phyloP scores from a whole-genome alignment of 768 basidiomycete species.

The Boletus tylopilopsis region DNA sequence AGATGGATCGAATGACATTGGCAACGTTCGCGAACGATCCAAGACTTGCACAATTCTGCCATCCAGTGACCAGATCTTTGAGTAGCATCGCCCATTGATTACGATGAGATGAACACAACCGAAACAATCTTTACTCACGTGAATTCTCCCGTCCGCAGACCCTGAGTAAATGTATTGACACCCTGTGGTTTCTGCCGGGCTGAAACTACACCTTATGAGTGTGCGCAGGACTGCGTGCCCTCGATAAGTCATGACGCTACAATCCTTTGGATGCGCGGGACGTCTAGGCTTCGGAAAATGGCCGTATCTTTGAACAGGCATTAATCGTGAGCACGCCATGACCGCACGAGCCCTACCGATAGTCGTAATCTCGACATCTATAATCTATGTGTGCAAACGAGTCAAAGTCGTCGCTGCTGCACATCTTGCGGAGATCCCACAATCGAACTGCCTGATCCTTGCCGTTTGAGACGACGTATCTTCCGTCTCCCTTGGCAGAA shows the following conservation, averaged over 20 bases:
- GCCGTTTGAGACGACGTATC: slow-evolving; percentile 92
- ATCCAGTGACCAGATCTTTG: slow-evolving; percentile 92
- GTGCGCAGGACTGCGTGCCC: slow-evolving; percentile 90
- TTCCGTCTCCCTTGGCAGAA: slow-evolving; percentile 92
- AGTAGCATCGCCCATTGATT: background rate
- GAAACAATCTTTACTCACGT: slow-evolving; percentile 45
- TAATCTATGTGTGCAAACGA: slow-evolving; percentile 45
- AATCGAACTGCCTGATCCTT: slow-evolving; percentile 91
- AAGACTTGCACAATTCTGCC: slow-evolving; percentile 80
- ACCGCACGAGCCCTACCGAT: slow-evolving; percentile 54
- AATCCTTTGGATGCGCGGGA: slow-evolving; percentile 78
- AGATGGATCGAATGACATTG: slow-evolving; percentile 72
- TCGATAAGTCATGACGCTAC: slow-evolving; percentile 93
- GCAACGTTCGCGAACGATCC: slow-evolving; percentile 70
- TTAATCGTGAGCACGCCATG: slow-evolving; percentile 8
- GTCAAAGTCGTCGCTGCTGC: slow-evolving; percentile 66
- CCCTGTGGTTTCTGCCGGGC: slow-evolving; percentile 88
- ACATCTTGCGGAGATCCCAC: slow-evolving; percentile 96
- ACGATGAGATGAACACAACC: background rate
- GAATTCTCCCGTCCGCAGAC: slow-evolving; percentile 79
- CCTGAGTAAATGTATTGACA: slow-evolving; percentile 94
- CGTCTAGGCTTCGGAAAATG: slow-evolving; percentile 61
- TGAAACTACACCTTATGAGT: slow-evolving; percentile 95
- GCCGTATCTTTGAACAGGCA: slow-evolving; percentile 44
- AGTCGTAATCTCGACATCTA: slow-evolving; percentile 68